Evolutionary conservation across 768 basidiomycete genomes (phyloP), one percentile per base, ranked within the genome.

Genomic region (Clitopilus hobsonii): DNA sequence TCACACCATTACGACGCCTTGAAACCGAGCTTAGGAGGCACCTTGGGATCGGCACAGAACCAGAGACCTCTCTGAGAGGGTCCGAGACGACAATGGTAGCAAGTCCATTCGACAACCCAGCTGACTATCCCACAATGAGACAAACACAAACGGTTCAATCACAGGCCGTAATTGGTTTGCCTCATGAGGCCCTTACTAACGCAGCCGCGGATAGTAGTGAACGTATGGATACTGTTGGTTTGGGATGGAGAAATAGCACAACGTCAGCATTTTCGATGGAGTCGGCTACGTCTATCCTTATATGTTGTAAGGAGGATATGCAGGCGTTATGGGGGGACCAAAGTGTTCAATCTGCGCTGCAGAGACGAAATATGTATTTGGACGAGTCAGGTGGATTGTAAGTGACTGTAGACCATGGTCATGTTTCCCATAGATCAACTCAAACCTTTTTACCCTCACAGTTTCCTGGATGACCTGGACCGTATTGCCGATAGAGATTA

Each of bases 311-410:
- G 56, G 75, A 85, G 36, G 88, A 89, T 60, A 81, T 81, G 72
- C 74, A 75, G 51, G 70, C 80, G 1, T 73, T 92, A 0, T 89
- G 88, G 87, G 65, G 68, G 18, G 84, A 89, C 60, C 67, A 63
- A n/a, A 63, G 72, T 28, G 75, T 89, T 14, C 78, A 75, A 52
- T 66, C 72, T 4, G 71, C 81, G 20, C 61, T 89, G 29, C 73
- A 69, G 54, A 73, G 72, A 52, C 69, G 76, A 30, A 72, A 68
- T 50, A 62, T 87, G 20, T 73, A 75, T 24, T 67, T 88, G 28
- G 81, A 82, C 23, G 87, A 89, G 55, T 78, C 83, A 0, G 80
- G 85, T 2, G 82, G 80, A 52, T 89, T 90, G 87, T 88, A 64
- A 62, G 86, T 53, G n/a, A n/a, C n/a, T n/a, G n/a, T n/a, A n/a